Conservation (phyloP, 1,284 basidiomycete genomes). For the Neotropicomus parvogracilis region DNA sequence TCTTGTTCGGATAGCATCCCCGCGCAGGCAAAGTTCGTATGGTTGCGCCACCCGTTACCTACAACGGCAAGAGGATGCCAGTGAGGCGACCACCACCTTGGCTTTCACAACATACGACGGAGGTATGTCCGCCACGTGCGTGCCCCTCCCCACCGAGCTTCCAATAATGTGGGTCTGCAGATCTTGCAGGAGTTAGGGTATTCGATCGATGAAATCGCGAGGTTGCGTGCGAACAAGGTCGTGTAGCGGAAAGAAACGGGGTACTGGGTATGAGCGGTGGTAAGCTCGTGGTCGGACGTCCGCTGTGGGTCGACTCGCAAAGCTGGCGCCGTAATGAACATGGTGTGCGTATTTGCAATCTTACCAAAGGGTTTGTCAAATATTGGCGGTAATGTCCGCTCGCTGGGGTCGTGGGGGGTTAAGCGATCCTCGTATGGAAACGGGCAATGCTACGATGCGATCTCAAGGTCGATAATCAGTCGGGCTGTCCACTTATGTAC, state of each 20-base stretch:
- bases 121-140: constrained; percentile 45
- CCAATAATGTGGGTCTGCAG: constrained; percentile 35
- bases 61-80: constrained; percentile 80
- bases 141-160: constrained; percentile 1
- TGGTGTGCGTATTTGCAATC: constrained; percentile 30
- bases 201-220: constrained; percentile 48
- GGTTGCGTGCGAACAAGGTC: constrained; percentile 50
- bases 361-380: constrained; percentile 22
- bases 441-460: constrained; percentile 23
- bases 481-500: constrained; percentile 33
- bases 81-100: constrained; percentile 77
- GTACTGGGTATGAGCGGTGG: constrained; percentile 14
- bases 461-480: constrained; percentile 33
- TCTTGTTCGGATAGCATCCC: constrained; percentile 51
- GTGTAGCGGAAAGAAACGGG: constrained; percentile 40
- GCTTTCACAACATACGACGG: constrained; percentile 78
- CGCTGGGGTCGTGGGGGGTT: not conserved
- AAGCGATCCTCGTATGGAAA: constrained; percentile 21
- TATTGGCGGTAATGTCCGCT: constrained; percentile 17
- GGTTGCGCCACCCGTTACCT: constrained; percentile 82
- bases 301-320: constrained; percentile 30
- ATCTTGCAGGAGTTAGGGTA: constrained; percentile 73
- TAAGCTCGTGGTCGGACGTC: constrained; percentile 25
- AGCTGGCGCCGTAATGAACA: constrained; percentile 9
- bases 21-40: constrained; percentile 82